A percentile compares a stretch with the other conserved stretches of the same genome.
These are phyloP conservation scores for Candida saitoana DNA, from an alignment of 805 yeast genomes.

Conservation along the genomic window DNA sequence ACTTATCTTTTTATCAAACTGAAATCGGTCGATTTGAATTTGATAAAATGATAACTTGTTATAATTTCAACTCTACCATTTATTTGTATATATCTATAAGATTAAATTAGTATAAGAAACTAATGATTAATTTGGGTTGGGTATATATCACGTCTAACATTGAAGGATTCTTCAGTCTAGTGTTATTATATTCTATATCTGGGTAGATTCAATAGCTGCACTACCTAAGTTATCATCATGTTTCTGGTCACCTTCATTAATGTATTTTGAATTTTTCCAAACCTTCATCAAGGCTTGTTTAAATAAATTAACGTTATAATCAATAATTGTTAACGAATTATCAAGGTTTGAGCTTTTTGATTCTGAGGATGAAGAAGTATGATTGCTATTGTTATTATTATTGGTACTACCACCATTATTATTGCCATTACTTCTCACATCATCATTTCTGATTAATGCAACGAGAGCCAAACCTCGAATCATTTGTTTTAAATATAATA, in stretches of 20 bases:
- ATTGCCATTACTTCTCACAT: conserved; percentile 19
- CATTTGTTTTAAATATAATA: conserved; percentile 84
- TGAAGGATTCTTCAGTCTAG: too few species aligned
- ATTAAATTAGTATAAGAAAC: too few species aligned
- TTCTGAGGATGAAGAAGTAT: neutral
- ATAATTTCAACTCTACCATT: neutral
- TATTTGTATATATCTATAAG: too few species aligned
- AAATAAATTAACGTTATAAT: conserved; percentile 82
- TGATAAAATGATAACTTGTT: conserved; percentile 6
- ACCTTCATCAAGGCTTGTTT: conserved; percentile 71
- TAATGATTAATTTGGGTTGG: too few species aligned
- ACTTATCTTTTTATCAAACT: conserved; percentile 6
- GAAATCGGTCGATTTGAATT: conserved; percentile 11
- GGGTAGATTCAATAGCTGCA: neutral
- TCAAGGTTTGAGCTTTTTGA: conserved; percentile 16
- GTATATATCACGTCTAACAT: too few species aligned
- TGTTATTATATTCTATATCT: neutral
- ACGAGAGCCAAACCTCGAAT: conserved; percentile 89
- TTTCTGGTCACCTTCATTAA: conserved; percentile 2
- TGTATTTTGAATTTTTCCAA: conserved; percentile 46
- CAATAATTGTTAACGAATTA: conserved; percentile 62
- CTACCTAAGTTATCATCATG: neutral
- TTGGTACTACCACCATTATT: conserved; percentile 28
- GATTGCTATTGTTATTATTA: neutral
- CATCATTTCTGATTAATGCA: conserved; percentile 73